These are phyloP conservation scores for Podaxis sp. DNA, from an alignment of 768 basidiomycete genomes.

Conservation along the genomic window DNA sequence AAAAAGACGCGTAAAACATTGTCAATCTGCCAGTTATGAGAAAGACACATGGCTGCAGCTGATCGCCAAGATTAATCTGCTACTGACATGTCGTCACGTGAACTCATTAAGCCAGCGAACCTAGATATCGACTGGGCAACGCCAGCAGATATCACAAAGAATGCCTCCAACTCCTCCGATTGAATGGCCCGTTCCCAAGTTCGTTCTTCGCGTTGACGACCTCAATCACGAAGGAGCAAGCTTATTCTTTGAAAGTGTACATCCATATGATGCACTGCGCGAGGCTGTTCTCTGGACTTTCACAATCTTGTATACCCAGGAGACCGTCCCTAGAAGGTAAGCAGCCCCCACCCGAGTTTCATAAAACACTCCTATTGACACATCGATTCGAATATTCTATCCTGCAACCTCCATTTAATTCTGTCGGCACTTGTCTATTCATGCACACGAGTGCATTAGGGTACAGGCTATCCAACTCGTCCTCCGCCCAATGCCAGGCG, in stretches of 20 bases:
- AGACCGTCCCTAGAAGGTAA: constrained; percentile 38
- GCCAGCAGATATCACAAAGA: neutral
- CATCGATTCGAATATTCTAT: no score
- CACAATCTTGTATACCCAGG: constrained; percentile 40
- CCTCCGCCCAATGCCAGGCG: constrained; percentile 65
- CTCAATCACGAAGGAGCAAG: constrained; percentile 56
- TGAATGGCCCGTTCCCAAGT: constrained; percentile 54
- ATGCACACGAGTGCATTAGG: constrained; percentile 28
- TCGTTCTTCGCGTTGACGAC: constrained; percentile 58
- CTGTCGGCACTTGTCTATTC: neutral
- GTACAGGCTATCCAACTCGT: constrained; percentile 57
- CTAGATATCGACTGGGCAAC: neutral
- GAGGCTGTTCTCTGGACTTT: constrained; percentile 52
- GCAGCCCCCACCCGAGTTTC: constrained; percentile 7
- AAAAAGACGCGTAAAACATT: constrained; percentile 7
- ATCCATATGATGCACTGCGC: constrained; percentile 39
- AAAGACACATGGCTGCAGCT: neutral
- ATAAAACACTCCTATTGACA: neutral
- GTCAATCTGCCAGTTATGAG: no score
- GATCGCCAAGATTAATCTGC: neutral
- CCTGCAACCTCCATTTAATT: neutral
- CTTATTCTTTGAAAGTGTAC: constrained; percentile 54
- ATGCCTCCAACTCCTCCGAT: constrained; percentile 25
- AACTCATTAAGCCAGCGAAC: neutral
- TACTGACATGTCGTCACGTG: neutral